Percentiles rank a stretch among this genome's conserved stretches.
These are phyloP conservation scores for Leccinum fallax DNA, from an alignment of 1,284 basidiomycete genomes.

Conservation along the genomic window DNA sequence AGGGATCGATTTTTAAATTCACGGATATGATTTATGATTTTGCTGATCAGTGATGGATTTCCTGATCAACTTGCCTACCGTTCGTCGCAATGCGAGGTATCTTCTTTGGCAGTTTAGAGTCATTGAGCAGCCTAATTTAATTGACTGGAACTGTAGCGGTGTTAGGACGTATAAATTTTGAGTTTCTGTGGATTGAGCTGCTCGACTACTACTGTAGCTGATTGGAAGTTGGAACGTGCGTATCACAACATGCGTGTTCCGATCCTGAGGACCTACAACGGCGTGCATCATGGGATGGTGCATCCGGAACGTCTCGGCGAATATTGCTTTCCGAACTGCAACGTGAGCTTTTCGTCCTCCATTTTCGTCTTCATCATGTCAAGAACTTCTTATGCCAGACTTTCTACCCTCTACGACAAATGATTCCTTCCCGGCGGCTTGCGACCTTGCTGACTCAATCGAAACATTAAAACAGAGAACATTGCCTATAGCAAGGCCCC, in stretches of 20 bases:
- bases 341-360: constrained; percentile 51
- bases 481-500: constrained; percentile 59
- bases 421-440: constrained; percentile 91
- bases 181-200: no score
- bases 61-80: no score
- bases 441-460: constrained; percentile 88
- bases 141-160: no score
- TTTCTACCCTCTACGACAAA: constrained; percentile 85
- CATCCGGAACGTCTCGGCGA: constrained; percentile 75
- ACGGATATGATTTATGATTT: no score
- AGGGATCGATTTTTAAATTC: no score
- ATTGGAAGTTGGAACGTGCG: no score
- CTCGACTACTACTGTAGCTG: no score
- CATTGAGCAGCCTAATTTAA: no score
- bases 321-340: constrained; percentile 81
- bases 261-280: constrained; percentile 82
- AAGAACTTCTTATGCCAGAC: constrained; percentile 45
- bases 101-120: no score
- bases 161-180: no score
- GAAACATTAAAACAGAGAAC: constrained; percentile 73
- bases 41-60: no score
- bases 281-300: constrained; percentile 89
- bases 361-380: background rate
- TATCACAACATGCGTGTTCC: constrained; percentile 32
- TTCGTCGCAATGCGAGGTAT: no score